Evolutionary conservation across 202 grass and related monocot genomes (phyloP), one percentile per base, ranked within the genome.

Genomic region (Bolboschoenoplectus hybrid): DNA sequence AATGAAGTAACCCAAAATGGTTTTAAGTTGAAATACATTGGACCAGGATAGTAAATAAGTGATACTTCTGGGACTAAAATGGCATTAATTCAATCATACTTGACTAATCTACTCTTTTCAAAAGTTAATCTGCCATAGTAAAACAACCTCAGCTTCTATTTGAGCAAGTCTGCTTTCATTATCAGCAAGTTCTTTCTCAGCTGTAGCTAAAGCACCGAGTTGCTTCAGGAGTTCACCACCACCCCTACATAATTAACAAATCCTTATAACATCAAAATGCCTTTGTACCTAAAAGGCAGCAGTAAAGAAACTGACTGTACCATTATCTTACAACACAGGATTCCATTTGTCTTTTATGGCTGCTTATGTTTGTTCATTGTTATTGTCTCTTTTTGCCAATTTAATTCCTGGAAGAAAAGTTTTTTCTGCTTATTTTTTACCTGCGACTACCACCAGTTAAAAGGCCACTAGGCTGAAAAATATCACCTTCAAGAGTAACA

Each of bases 381-480:
- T 81, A 5, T 63, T 82, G 8, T 64, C 49, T 17, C 58, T 64
- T 6, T n/a, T 62, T 82, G 34, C 39, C 4, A 86, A 38, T 51
- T 50, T 74, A 35, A 58, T 26, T 73, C 5, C 13, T 76, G 79
- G 36, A 6, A 85, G 13, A 50, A 88, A 41, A 32, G 39, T 81
- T 65, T 67, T 61, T 63, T 78, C 85, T 77, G 2, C 61, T 60
- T 20, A 73, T 44, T 57, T 73, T 56, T 87, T 91, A 96, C 97
- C 88, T 94, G 80, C 91, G 89, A 87, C 93, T 95, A 52, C 97
- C 97, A 91, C 97, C 97, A 14, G 97, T 98, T 88, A 98, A 90
- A 89, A 91, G 87, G 50, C 96, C 96, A 89, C 90, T 94, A 60
- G 96, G 93, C 89, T 91, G 89, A 89, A 86, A 98, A 85, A 87